Evolutionary conservation across 2,329 filamentous ascomycete genomes (phyloP).

Genomic region (Chaetomium strumarium): DNA sequence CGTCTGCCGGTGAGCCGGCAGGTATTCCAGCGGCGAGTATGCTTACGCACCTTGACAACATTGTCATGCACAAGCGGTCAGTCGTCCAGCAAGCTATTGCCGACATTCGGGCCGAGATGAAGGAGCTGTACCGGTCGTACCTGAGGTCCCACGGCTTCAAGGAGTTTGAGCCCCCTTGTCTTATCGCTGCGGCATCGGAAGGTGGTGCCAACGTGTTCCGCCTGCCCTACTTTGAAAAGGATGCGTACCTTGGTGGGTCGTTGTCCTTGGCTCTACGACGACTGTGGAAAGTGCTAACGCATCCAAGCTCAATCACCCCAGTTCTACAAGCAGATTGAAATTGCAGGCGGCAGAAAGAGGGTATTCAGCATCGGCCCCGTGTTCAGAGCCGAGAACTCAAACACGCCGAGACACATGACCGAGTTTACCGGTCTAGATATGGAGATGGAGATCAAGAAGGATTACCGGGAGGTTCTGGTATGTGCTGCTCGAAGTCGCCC

Average conservation of each 20-base stretch:
- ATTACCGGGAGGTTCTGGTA: slow-evolving; percentile 66
- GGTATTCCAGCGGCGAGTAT: slow-evolving; percentile 69
- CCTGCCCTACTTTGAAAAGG: slow-evolving; percentile 80
- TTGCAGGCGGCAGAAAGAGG: slow-evolving; percentile 69
- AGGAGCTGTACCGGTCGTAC: slow-evolving; percentile 47
- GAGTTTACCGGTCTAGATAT: slow-evolving; percentile 83
- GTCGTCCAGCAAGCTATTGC: slow-evolving; percentile 83
- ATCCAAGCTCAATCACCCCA: slow-evolving; percentile 50
- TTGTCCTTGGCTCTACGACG: background rate
- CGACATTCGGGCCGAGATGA: slow-evolving; percentile 40
- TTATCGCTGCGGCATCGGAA: slow-evolving; percentile 86
- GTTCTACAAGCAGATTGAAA: slow-evolving; percentile 84
- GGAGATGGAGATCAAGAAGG: slow-evolving; percentile 79
- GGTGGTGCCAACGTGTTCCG: slow-evolving; percentile 89
- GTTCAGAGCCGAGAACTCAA: slow-evolving; percentile 80
- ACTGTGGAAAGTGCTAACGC: background rate
- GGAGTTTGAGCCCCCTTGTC: slow-evolving; percentile 81
- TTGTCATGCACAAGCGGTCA: slow-evolving; percentile 84
- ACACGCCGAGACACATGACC: slow-evolving; percentile 79
- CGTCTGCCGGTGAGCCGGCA: slow-evolving; percentile 25
- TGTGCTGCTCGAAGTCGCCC: background rate
- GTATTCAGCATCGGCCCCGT: slow-evolving; percentile 76
- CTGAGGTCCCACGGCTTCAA: slow-evolving; percentile 69
- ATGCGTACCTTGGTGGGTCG: slow-evolving; percentile 73
- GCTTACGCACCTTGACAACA: slow-evolving; percentile 82